A percentile compares a stretch with the other conserved stretches of the same genome.
phyloP scores from a whole-genome alignment of 768 basidiomycete genomes.

The Panus rudis region DNA sequence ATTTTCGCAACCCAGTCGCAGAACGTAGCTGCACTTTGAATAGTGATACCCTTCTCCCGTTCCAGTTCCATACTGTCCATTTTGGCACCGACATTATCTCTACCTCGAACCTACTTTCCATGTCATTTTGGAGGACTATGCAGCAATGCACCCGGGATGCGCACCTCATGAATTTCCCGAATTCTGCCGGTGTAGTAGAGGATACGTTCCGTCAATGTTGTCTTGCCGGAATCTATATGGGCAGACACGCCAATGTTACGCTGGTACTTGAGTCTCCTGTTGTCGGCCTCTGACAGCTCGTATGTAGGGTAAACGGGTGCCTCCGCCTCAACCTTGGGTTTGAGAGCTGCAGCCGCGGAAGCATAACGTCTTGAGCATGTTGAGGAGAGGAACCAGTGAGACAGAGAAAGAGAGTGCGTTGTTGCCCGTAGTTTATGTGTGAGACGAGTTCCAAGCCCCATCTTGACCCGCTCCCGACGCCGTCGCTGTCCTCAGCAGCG shows the following conservation, averaged over 20 bases:
- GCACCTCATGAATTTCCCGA: constrained; percentile 91
- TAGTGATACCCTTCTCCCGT: constrained; percentile 98
- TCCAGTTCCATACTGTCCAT: constrained; percentile 99
- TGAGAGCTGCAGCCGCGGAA: constrained; percentile 17
- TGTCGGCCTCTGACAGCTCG: constrained; percentile 57
- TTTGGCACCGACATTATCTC: constrained; percentile 95
- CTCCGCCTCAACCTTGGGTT: constrained; percentile 9
- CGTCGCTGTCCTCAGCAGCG: too few relatives aligned
- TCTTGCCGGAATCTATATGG: constrained; percentile 96
- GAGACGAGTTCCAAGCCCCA: too few relatives aligned
- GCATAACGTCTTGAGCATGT: constrained; percentile 12
- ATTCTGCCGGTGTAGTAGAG: constrained; percentile 96
- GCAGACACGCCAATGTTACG: constrained; percentile 96
- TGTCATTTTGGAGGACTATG: not conserved
- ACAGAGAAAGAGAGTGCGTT: constrained; percentile 4
- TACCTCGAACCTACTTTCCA: constrained; percentile 70
- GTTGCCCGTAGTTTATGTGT: constrained; percentile 12
- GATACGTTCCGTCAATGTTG: constrained; percentile 93
- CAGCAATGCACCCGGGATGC: constrained; percentile 18
- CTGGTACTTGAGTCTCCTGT: constrained; percentile 60
- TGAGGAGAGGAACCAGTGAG: constrained; percentile 5
- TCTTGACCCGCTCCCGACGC: too few relatives aligned
- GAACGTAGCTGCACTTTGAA: constrained; percentile 97
- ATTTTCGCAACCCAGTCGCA: constrained; percentile 87
- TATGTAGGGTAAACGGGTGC: constrained; percentile 11